Base-by-base conservation (phyloP, 371 early-diverging fungal genomes). In the Actinomortierella ambigua region DNA sequence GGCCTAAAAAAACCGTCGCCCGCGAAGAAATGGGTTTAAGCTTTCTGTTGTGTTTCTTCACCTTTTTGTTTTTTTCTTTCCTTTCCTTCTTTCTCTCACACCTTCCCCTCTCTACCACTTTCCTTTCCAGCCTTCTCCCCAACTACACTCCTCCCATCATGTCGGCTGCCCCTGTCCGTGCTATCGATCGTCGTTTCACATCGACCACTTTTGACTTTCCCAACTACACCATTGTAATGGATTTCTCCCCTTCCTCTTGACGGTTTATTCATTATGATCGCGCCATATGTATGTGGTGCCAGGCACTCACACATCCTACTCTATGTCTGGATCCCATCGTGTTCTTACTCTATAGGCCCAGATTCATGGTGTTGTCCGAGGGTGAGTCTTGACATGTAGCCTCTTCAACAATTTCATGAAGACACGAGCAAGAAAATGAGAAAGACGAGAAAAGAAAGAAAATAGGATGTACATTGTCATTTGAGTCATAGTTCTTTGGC, bases 111-210 rank as follows among this genome's bases (percentile, higher is more conserved):
- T 40, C 42, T 26, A 7, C n/a, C 59, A 34, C 20, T 18, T 7
- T 13, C 15, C 60, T 53, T 34, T 34, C 11, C 34, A 34, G 7
- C 22, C 2, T 41, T 17, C n/a, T 15, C 54, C 51, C 44, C 9
- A 18, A 40, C 40, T 14, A 13, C 59, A 22, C 27, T 26, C 17
- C 9, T 15, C 53, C 44, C 51, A 69, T 70, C 65, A 48, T 61
- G 3, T 53, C 61, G 17, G 27, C 27, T 14, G 62, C 65, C n/a
- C 66, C 73, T 17, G 63, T 71, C 43, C 73, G 73, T 40, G 57
- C 73, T 27, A 66, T 71, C 27, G 73, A 71, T 50, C 73, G 66
- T 13, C 73, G 73, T 48, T 71, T 71, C 60, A 56, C 66, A 14
- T 65, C 73, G 20, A 71, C 73, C 5, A 66, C 73, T 20, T 71